Base-by-base conservation (phyloP, 345 rosid species). In the Physaria fendleri region DNA sequence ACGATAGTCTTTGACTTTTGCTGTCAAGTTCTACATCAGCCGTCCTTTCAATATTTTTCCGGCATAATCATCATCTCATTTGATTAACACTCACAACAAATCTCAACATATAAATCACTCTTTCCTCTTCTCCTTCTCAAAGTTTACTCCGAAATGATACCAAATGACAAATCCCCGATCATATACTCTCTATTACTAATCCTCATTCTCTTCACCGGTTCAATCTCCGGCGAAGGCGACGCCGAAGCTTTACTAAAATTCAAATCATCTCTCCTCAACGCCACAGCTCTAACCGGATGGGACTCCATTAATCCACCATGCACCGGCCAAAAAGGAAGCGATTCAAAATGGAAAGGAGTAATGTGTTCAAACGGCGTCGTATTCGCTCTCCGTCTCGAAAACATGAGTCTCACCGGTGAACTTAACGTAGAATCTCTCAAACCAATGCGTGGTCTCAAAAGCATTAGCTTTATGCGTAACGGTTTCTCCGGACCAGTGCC, bases 401-500 rank as follows among this genome's bases (percentile, higher is more conserved):
- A 48, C 57, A 84, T 81, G 84, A 81, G 74, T 12, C 77, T 91
- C 2, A 11, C 47, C 1, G 95, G 98, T 0, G 3, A 17, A 6
- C 72, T 88, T 0, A 84, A 88, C 56, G 13, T 77, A 0, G 81
- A 78, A 4, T 15, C 74, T 0, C 82, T 88, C 2, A 22, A n/a
- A 5, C 17, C 33, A 2, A 8, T 91, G 47, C 34, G 66, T 0
- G 35, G 55, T 16, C 51, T 91, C 44, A 81, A 77, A 27, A 70
- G 85, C 3, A 35, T 88, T 1, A 85, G 96, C 68, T 76, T 88
- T 13, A 74, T 60, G 78, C 71, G 76, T 62, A 91, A 88, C 56
- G 59, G 61, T 66, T 82, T 91, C 4, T 76, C 75, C 0, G 95
- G 98, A 8, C 32, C 71, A 0, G 18, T 91, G 24, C 93, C 96